Percentiles rank a stretch among this genome's conserved stretches.
Conservation (phyloP, 2,329 filamentous ascomycete species). For the Arthrinium phaeospermum region DNA sequence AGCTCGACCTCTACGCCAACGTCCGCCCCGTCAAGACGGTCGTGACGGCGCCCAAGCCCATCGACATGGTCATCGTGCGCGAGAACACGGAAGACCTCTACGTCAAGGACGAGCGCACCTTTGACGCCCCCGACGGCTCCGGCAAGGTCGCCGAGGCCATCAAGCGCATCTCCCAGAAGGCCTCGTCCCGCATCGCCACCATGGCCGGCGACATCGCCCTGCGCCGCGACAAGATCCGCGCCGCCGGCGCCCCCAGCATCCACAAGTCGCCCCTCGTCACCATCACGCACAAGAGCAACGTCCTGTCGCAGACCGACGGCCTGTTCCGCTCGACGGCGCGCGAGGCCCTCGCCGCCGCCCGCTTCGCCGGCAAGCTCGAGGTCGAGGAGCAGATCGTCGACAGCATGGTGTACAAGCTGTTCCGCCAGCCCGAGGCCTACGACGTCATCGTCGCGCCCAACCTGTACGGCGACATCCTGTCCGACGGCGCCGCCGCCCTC, state of each 20-base stretch:
- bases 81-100: slow-evolving; percentile 99
- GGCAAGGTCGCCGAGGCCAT: slow-evolving; percentile 94
- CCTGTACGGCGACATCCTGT: slow-evolving; percentile 96
- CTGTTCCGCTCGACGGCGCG: slow-evolving; percentile 86
- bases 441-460: slow-evolving; percentile 98
- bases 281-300: slow-evolving; percentile 98
- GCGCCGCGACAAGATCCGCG: slow-evolving; percentile 80
- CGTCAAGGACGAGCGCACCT: slow-evolving; percentile 94
- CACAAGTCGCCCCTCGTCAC: slow-evolving; percentile 80
- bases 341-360: slow-evolving; percentile 69
- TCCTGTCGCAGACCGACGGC: slow-evolving; percentile 93
- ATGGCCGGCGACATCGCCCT: slow-evolving; percentile 96
- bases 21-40: slow-evolving; percentile 93
- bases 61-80: slow-evolving; percentile 97
- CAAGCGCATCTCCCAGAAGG: slow-evolving; percentile 92
- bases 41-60: slow-evolving; percentile 67
- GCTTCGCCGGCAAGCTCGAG: slow-evolving; percentile 64
- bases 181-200: slow-evolving; percentile 82
- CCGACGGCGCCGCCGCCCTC: slow-evolving; percentile 91
- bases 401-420: slow-evolving; percentile 99
- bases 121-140: slow-evolving; percentile 68
- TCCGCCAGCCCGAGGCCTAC: slow-evolving; percentile 93
- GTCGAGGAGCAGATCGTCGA: slow-evolving; percentile 99
- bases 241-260: slow-evolving; percentile 60
- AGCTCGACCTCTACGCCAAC: slow-evolving; percentile 94